A percentile compares a stretch with the other conserved stretches of the same genome.
phyloP scores from a whole-genome alignment of 495 filamentous ascomycete genomes.

The Saxophila tyrrhenica region DNA sequence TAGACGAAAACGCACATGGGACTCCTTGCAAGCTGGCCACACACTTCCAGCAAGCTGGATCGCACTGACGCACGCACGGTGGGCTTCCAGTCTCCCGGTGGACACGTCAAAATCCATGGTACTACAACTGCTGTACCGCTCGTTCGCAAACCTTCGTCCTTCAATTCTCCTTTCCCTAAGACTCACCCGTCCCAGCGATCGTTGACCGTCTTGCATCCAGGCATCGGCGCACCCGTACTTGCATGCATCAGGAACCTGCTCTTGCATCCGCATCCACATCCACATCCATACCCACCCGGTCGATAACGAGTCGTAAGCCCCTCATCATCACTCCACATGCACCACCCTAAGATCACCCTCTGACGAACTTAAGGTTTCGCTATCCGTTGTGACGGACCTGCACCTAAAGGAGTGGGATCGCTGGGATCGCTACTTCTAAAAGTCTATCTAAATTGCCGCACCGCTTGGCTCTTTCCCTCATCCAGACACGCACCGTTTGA shows the following conservation, averaged over 20 bases:
- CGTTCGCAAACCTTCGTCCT: too few species aligned
- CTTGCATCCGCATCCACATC: not conserved
- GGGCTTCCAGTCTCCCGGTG: not conserved
- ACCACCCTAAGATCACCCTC: too few species aligned
- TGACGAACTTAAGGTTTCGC: not conserved
- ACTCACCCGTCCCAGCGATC: not conserved
- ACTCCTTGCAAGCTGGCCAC: not conserved
- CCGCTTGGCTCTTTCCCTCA: not conserved
- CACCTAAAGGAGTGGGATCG: not conserved
- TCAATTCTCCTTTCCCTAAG: too few species aligned
- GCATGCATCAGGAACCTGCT: too few species aligned
- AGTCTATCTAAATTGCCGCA: constrained; percentile 1
- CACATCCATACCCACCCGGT: not conserved
- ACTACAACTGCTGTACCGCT: not conserved
- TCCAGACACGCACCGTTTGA: not conserved
- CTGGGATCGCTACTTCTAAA: not conserved
- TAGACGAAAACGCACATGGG: not conserved
- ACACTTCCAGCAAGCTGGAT: not conserved
- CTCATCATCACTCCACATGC: not conserved
- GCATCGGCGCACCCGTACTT: not conserved
- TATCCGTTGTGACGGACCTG: not conserved
- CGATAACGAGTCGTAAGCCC: not conserved
- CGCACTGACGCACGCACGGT: not conserved
- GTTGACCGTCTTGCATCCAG: not conserved
- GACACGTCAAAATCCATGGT: not conserved